Evolutionary conservation across 345 rosid genomes (phyloP), one percentile per base, ranked within the genome.

Genomic region (Gossypioides kirkii): DNA sequence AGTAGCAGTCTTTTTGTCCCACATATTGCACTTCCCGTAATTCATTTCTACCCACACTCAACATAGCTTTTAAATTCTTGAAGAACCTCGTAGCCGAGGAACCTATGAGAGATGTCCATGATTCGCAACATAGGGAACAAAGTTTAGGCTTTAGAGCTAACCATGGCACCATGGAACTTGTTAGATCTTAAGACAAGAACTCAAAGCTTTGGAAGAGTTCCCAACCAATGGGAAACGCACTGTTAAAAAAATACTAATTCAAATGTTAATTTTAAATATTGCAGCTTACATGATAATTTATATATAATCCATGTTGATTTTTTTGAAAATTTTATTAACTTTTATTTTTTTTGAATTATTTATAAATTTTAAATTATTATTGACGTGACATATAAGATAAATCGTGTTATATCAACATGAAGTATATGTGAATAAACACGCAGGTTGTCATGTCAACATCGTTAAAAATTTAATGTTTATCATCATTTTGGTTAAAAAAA

Each of bases 211-310:
- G 56, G 22, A 17, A 52, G 56, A 52, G 56, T 6, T 17, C 56
- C 56, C 56, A 52, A 17, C 56, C 56, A 52, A 6, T 52, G 56
- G 56, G 56, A 52, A 62, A 62, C 45, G n/a, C n/a, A 54, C 65
- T 61, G 0, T 0, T 77, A 14, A 79, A 47, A 82, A 61, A 53
- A 32, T 32, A 32, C 7, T 32, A 32, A 32, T 32, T 32, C 4
- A 32, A 32, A 5, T 32, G 38, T 32, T 32, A 32, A 32, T 32
- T 32, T 5, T 32, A 32, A 32, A 32, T 0, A 5, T 32, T 32
- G 25, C 25, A 23, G 25, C 25, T 23, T 23, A 7, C 38, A 32
- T 32, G 7, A 5, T 7, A 32, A 32, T 32, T 32, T 32, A 32
- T 32, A 32, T 32, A 1, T 32, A 32, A 32, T 32, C 1, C 1